These are phyloP conservation scores for Blechomonas ayalai DNA, from an alignment of 208 protist genomes.

Conservation along the genomic window DNA sequence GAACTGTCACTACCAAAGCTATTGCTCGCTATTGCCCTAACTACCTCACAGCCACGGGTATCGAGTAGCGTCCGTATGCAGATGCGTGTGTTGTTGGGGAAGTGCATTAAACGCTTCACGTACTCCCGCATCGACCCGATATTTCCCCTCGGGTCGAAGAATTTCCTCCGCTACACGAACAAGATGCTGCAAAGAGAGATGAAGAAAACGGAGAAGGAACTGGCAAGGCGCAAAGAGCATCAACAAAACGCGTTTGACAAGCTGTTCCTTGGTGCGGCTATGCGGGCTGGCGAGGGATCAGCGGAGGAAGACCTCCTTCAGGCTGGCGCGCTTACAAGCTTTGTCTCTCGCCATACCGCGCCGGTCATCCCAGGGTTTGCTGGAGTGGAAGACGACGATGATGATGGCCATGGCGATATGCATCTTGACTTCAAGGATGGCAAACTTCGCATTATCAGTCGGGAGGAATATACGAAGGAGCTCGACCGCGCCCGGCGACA, in stretches of 20 bases:
- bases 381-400: slow-evolving; percentile 22
- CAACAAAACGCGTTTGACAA: slow-evolving; percentile 75
- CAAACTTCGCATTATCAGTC: slow-evolving; percentile 75
- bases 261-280: slow-evolving; percentile 57
- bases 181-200: slow-evolving; percentile 79
- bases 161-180: slow-evolving; percentile 80
- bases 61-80: slow-evolving; percentile 74
- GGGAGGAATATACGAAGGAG: slow-evolving; percentile 54
- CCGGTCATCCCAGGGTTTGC: slow-evolving; percentile 13
- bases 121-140: slow-evolving; percentile 66
- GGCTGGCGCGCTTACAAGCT: slow-evolving; percentile 64
- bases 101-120: slow-evolving; percentile 78
- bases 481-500: slow-evolving; percentile 38
- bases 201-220: slow-evolving; percentile 62
- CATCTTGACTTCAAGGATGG: slow-evolving; percentile 78
- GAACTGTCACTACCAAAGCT: slow-evolving; percentile 57
- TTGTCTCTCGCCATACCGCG: slow-evolving; percentile 47
- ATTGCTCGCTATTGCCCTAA: slow-evolving; percentile 70
- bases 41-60: slow-evolving; percentile 72
- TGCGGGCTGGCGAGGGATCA: slow-evolving; percentile 58
- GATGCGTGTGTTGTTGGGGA: slow-evolving; percentile 76
- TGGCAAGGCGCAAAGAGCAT: slow-evolving; percentile 40
- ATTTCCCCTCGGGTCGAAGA: slow-evolving; percentile 80
- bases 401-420: slow-evolving; percentile 71
- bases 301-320: slow-evolving; percentile 64